Percentiles rank a stretch among this genome's conserved stretches.
Conservation (phyloP, 805 yeast species). For the Starmerella roubikii region DNA sequence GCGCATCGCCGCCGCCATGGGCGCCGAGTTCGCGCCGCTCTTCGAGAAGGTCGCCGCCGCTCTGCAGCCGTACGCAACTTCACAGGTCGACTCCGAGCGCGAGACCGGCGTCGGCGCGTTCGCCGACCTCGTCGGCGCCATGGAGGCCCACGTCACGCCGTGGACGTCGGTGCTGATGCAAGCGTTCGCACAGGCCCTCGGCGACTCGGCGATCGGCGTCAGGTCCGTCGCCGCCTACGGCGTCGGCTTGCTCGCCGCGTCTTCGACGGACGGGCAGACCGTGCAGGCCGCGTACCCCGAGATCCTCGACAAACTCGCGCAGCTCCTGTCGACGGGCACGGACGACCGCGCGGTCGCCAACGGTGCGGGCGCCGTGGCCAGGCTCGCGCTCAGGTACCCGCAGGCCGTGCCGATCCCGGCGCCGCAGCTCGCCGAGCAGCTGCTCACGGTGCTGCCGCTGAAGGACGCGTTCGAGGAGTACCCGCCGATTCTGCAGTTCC, state of each 20-base stretch:
- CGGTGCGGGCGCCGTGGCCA: conserved; percentile 93
- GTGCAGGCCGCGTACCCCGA: conserved; percentile 51
- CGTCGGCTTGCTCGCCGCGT: conserved; percentile 60
- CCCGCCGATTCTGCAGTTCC: conserved; percentile 70
- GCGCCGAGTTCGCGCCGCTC: conserved; percentile 59
- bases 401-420: conserved; percentile 50
- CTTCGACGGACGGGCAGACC: conserved; percentile 34
- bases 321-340: conserved; percentile 60
- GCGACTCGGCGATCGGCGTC: conserved; percentile 62
- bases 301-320: conserved; percentile 53
- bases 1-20: conserved; percentile 61
- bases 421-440: conserved; percentile 57
- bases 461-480: conserved; percentile 85
- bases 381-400: conserved; percentile 67
- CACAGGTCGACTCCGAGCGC: conserved; percentile 57
- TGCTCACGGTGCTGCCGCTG: conserved; percentile 71
- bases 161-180: conserved; percentile 51
- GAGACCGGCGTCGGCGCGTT: conserved; percentile 75
- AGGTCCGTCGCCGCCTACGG: conserved; percentile 95
- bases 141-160: conserved; percentile 49
- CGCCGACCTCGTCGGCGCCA: conserved; percentile 74
- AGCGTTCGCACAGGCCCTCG: conserved; percentile 52
- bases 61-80: conserved; percentile 34
- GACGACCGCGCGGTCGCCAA: conserved; percentile 79
- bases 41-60: conserved; percentile 59